Evolutionary conservation across 176 grass and related monocot genomes (phyloP), one percentile per base, ranked within the genome.

Genomic region (Musa beccarii): DNA sequence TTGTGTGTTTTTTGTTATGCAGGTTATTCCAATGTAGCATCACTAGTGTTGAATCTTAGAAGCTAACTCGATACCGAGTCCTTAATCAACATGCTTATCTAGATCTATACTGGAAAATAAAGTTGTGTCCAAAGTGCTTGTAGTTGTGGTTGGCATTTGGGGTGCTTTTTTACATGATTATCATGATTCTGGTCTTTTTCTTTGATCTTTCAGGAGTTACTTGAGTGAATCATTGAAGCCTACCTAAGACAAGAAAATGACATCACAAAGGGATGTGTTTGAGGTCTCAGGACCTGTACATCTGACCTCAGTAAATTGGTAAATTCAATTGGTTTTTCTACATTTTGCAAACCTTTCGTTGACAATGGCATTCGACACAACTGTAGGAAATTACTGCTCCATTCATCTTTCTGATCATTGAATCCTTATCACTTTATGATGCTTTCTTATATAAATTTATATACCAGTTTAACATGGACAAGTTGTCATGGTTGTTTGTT

Each of bases 251-350:
- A 22, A 63, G 59, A 63, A 63, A 24, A 63, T 70, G 68, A 20
- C 16, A 70, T 70, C 68, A 70, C 1, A 70, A 70, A 52, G 68
- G 68, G 68, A 70, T 51, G 68, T 70, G 68, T 70, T 52, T 70
- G 68, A 51, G 68, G 9, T 51, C 50, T 70, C 68, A 51, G 68
- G 68, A 70, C 68, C 68, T 51, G 0, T 51, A 70, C 68, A 70
- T 70, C 68, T 70, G 16, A 70, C 68, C 34, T 70, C 68, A 51
- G 49, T 70, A 51, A 70, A 70, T 51, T 70, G 68, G 68, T 70
- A 70, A 51, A 19, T 70, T 2, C 49, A 2, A 51, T 70, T 1
- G 11, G 9, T 70, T 9, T 5, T 11, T 66, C 25, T 15, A 43
- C 25, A 8, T 43, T 34, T 68, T 68, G 66, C 66, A 68, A 68